A percentile compares a stretch with the other conserved stretches of the same genome.
phyloP scores from a whole-genome alignment of 345 rosid genomes.

The Eucalyptus cladocalyx region DNA sequence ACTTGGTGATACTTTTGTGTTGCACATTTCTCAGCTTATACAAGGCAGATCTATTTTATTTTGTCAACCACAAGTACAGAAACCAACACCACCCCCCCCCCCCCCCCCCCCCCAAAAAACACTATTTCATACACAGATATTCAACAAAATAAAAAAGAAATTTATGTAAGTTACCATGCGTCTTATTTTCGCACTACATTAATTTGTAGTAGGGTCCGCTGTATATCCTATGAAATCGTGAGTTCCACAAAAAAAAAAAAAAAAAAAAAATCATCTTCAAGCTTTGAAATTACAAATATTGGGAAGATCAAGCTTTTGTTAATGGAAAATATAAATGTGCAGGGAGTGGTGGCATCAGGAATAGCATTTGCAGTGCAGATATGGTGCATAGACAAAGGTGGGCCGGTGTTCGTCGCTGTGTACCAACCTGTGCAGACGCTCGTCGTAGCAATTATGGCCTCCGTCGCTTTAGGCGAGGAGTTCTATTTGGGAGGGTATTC shows the following conservation, averaged over 20 bases:
- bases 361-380: slow-evolving; percentile 97
- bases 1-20: background rate
- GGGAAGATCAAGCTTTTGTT: background rate
- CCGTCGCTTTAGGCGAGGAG: slow-evolving; percentile 76
- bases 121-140: background rate
- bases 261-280: background rate
- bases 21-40: background rate
- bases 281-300: background rate
- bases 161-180: background rate
- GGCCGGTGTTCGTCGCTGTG: slow-evolving; percentile 98
- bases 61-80: background rate
- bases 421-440: slow-evolving; percentile 98
- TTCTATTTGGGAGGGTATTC: slow-evolving; percentile 95
- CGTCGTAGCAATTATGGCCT: slow-evolving; percentile 93
- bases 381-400: slow-evolving; percentile 99
- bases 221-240: background rate
- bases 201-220: background rate
- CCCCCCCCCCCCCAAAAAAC: background rate
- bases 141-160: background rate
- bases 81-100: background rate
- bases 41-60: background rate
- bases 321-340: background rate
- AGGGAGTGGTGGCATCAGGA: slow-evolving; percentile 99
- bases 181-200: background rate
- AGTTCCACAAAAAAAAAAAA: background rate